These are phyloP conservation scores for Chlamydomonas sp. DNA, from an alignment of 139 green algal species.

Conservation along the genomic window DNA sequence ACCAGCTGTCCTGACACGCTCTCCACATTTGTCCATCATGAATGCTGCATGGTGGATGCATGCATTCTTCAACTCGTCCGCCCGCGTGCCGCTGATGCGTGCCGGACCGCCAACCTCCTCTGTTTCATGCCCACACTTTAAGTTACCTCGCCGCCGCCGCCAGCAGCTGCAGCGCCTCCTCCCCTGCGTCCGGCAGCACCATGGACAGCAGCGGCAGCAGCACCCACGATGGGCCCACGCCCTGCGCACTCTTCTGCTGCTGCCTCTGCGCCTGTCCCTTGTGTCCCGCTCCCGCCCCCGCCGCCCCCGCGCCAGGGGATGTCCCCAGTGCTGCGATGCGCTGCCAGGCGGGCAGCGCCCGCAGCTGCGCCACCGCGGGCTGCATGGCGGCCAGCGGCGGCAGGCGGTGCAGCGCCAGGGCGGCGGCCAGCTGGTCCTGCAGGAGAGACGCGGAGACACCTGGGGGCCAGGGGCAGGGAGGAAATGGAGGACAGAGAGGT, in stretches of 20 bases:
- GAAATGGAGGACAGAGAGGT: no score
- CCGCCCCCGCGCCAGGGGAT: not conserved
- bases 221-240: not conserved
- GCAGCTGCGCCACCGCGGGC: not conserved
- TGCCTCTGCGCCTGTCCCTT: not conserved
- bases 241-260: not conserved
- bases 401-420: conserved; percentile 19
- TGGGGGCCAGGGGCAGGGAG: no score
- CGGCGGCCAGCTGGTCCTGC: conserved; percentile 1
- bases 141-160: conserved; percentile 1
- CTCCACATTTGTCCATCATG: no score
- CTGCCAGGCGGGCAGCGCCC: conserved; percentile 5
- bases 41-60: no score
- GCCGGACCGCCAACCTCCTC: no score
- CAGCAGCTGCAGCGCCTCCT: conserved; percentile 32
- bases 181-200: conserved; percentile 8
- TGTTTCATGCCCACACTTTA: no score
- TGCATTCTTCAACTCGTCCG: no score
- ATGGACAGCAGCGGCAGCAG: conserved; percentile 39
- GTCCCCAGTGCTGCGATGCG: not conserved
- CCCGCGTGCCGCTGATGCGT: no score
- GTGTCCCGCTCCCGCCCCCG: not conserved
- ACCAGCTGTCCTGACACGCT: no score
- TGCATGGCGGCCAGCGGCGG: not conserved
- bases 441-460: conserved; percentile 3